Base-by-base conservation (phyloP, 352 stramenopile genomes). In the Phytopythium mirpurense region DNA sequence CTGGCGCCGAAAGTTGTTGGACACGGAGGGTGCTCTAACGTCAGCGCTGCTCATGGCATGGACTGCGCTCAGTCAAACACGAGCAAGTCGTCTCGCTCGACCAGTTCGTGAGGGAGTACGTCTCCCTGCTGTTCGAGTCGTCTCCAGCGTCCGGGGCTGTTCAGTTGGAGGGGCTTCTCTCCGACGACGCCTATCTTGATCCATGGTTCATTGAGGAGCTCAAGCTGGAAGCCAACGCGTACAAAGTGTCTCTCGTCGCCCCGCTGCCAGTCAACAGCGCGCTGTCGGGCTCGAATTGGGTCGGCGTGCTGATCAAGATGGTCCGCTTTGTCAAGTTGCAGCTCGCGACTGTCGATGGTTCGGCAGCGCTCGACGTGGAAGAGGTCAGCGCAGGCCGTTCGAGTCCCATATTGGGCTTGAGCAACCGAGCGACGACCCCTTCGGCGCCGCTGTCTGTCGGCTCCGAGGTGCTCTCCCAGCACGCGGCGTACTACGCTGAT, bases 231-330 rank as follows among this genome's bases (percentile, higher is more conserved):
- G 66, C 69, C 8, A 59, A 72, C 49, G 57, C 64, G 34, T 88
- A 84, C 50, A 56, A 41, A 0, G 36, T 84, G 16, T 89, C 81
- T 40, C 63, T 89, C 3, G 72, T 86, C 19, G 68, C 74, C 2
- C 50, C 70, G n/a, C 27, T 58, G 21, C 41, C 63, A 38, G 51
- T 60, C 5, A 63, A 44, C 27, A 57, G 37, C 5, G 51, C 59
- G 15, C 56, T 70, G 14, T 54, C 49, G 45, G 76, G 70, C 1
- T 55, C 74, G 0, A 84, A 62, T 26, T 92, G 81, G 81, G 54
- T 74, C 44, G 71, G 72, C 3, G 51, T 86, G 34, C 40, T 89
- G 21, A 27, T 76, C 11, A 84, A 80, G 42, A 41, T 92, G 45
- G 72, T 88, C 37, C 74, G 83, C 29, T 45, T 26, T 23, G 54